These are phyloP conservation scores for Solanum microdontum DNA, from an alignment of 257 asterid genomes.

Conservation along the genomic window DNA sequence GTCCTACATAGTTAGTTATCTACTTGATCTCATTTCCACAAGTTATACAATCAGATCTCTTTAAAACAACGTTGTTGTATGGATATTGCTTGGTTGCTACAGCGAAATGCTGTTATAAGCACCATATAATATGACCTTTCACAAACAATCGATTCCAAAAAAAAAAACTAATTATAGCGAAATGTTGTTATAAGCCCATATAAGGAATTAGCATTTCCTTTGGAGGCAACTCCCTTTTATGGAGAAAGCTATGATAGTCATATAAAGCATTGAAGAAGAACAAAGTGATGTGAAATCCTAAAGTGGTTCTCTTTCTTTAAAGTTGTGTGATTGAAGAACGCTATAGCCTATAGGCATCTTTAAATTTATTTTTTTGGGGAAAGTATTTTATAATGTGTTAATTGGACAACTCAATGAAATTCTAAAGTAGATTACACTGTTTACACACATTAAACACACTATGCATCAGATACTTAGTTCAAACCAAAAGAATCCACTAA, in stretches of 20 bases:
- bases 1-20: neutral
- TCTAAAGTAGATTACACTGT: neutral
- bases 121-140: too few species aligned
- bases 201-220: neutral
- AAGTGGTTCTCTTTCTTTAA: neutral
- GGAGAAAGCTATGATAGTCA: neutral
- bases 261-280: neutral
- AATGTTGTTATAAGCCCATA: neutral
- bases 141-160: neutral
- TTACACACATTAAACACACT: neutral
- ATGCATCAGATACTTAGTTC: neutral
- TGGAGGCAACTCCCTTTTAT: neutral
- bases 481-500: neutral
- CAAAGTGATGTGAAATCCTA: neutral
- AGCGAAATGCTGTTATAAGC: neutral
- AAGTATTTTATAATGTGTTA: neutral
- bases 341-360: neutral
- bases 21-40: neutral
- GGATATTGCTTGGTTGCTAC: neutral
- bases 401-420: neutral
- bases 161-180: too few species aligned
- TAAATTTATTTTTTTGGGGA: neutral
- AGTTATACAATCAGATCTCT: neutral
- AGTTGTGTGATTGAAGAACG: neutral
- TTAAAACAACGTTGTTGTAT: neutral